Evolutionary conservation across 257 asterid species (phyloP), one percentile per base, ranked within the genome.

Genomic region (Parsonsia alboflavescens): DNA sequence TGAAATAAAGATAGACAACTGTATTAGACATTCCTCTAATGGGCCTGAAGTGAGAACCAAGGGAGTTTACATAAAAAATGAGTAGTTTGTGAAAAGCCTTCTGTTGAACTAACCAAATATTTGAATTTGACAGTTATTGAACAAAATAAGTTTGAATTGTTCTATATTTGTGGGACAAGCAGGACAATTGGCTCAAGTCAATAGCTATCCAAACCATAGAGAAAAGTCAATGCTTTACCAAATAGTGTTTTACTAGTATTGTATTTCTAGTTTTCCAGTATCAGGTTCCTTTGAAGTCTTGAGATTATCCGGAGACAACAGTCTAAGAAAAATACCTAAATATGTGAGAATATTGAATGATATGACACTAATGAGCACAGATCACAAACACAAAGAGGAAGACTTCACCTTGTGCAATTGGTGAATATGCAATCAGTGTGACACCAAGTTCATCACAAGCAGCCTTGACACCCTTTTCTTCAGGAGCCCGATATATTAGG

Each of bases 371-470:
- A 9, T 7, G 30, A 65, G 28, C 50, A 65, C 2, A 22, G 9
- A 44, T 36, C 30, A 33, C 10, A 26, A n/a, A 6, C 26, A 24
- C 11, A 57, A 62, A 52, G 49, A 22, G n/a, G 59, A 8, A 28
- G 46, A 26, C 1, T 42, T 77, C 69, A 93, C 98, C 98, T 88
- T 93, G 98, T 77, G 98, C 97, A 73, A 93, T 89, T n/a, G 97
- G 98, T 21, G 98, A 93, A 80, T 89, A 89, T 17, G 97, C 98
- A 30, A 93, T 90, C 46, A 93, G 81, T 39, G 95, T 86, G 83
- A 93, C 77, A 24, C 98, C 97, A 53, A 93, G 93, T 76, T 93
- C 98, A 71, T 93, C 97, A 68, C 98, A 91, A 41, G 98, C 79
- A 26, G 97, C 86, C 85, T 93, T 91, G 36, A 93, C 95, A 8